Conservation (phyloP, 2,329 filamentous ascomycete genomes). For the Aspergillus alliaceus region DNA sequence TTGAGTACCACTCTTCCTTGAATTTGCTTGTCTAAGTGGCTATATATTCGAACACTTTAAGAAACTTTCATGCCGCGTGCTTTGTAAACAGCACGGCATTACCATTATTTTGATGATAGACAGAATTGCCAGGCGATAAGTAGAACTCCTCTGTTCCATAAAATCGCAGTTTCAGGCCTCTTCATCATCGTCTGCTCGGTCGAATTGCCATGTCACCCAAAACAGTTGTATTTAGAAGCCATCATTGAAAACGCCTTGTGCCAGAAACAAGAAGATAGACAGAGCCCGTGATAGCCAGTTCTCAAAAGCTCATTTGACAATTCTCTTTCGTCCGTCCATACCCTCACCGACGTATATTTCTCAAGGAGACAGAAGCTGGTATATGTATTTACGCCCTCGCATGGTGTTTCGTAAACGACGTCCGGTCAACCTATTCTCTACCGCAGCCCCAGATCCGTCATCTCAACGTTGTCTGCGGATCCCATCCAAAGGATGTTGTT, state of each 20-base stretch:
- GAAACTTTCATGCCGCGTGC: background rate
- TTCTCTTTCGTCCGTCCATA: background rate
- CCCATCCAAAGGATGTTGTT: slow-evolving; percentile 98
- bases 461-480: slow-evolving; percentile 53
- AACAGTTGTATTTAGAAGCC: slow-evolving; percentile 17
- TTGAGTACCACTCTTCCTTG: background rate
- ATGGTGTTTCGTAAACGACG: slow-evolving; percentile 9
- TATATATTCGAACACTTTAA: slow-evolving; percentile 2
- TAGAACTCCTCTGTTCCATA: background rate
- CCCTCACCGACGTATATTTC: slow-evolving; percentile 8
- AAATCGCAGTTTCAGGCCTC: background rate
- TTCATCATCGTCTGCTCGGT: slow-evolving; percentile 3
- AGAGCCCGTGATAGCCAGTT: slow-evolving; percentile 11
- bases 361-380: slow-evolving; percentile 12
- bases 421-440: slow-evolving; percentile 25
- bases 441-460: slow-evolving; percentile 43
- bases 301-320: slow-evolving; percentile 3
- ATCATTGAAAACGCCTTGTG: slow-evolving; percentile 20
- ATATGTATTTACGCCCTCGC: slow-evolving; percentile 14
- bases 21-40: slow-evolving; percentile 7
- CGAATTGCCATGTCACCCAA: slow-evolving; percentile 6
- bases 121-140: background rate
- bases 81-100: slow-evolving; percentile 1
- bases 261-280: slow-evolving; percentile 20
- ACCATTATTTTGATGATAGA: slow-evolving; percentile 3